Base-by-base conservation (phyloP, 2,329 filamentous ascomycete genomes). In the Xylariales sp. region DNA sequence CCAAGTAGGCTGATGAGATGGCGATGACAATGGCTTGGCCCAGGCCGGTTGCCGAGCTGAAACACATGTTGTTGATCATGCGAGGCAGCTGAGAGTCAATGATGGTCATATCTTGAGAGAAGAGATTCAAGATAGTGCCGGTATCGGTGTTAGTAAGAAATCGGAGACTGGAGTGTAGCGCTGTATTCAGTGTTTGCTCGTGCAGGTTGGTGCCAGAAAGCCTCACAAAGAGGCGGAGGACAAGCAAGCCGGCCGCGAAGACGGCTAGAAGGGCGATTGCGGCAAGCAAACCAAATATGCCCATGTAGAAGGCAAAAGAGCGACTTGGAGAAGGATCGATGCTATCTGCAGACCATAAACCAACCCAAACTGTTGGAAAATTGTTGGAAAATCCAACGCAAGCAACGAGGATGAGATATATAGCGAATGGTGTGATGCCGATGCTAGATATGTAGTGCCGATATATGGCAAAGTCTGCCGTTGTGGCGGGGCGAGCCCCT, bases 171-270 rank as follows among this genome's bases (percentile, higher is more conserved):
- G 8, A 8, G 29, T 30, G 15, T 10, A 25, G n/a, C 10, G 7
- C 14, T 15, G 29, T 25, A n/a, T 25, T 15, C 23, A 41, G 18
- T 15, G 24, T n/a, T 12, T 33, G 19, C 6, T 37, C 13, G 17
- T 38, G 40, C 17, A 42, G 23, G 16, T 33, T 32, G 13, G 40
- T 33, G 18, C 40, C 37, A 24, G 37, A 23, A 17, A 33, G 35
- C 23, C 33, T 28, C 34, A 42, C 37, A 33, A 31, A 12, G 29
- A 35, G 25, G n/a, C 36, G 35, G 23, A 23, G 16, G 10, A 30
- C 8, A 15, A 30, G 7, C 8, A 30, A 8, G 7, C 29, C 11
- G 29, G 16, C 29, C 7, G 16, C 8, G 16, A 30, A 30, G 8
- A 30, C 12, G 14, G 10, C 10, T 8, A 16, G 12, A 16, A 30